Conservation (phyloP, 2,329 filamentous ascomycete genomes). For the Penicillium hordei region DNA sequence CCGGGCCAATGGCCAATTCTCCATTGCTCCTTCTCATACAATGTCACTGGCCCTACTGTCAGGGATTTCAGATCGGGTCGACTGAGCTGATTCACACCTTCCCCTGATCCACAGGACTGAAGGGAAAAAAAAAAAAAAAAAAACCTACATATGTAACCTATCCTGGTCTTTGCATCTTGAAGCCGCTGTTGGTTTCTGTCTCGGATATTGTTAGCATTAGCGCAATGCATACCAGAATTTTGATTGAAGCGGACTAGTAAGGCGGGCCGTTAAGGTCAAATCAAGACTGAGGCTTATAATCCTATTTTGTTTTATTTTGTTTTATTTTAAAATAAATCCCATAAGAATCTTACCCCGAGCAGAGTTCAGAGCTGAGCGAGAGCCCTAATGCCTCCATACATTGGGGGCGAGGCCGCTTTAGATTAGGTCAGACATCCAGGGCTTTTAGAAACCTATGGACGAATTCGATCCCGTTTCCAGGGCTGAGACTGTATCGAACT, state of each 20-base stretch:
- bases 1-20: background rate
- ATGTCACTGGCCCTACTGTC: too few species aligned
- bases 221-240: background rate
- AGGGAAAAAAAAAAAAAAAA: too few species aligned
- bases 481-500: background rate
- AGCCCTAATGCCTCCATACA: background rate
- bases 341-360: too few species aligned
- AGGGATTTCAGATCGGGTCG: background rate
- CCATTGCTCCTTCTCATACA: background rate
- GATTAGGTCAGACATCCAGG: background rate
- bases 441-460: background rate
- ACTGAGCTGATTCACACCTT: background rate
- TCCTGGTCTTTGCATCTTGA: background rate
- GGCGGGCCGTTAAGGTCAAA: background rate
- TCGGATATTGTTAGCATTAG: background rate
- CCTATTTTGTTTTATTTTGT: too few species aligned
- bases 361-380: background rate
- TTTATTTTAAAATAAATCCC: too few species aligned
- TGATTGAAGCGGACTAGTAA: background rate
- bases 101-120: background rate
- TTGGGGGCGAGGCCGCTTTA: background rate
- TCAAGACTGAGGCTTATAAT: background rate
- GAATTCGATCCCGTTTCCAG: too few species aligned
- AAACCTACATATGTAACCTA: too few species aligned
- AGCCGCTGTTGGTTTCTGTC: constrained; percentile 2